Conservation (phyloP, 2,329 filamentous ascomycete species). For the Clonostachys solani region DNA sequence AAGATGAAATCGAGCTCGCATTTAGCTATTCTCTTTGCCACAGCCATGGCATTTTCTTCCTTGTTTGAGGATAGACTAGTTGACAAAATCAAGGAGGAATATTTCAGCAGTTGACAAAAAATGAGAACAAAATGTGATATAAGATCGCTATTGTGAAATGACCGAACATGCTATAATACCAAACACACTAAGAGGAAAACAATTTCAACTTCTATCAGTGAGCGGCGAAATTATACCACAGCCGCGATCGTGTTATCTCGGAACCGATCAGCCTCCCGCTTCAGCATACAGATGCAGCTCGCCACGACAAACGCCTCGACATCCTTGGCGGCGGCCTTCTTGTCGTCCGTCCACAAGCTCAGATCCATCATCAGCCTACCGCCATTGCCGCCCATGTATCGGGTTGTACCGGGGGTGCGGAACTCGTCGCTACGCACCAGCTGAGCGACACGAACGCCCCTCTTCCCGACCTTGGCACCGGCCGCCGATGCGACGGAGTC, state of each 20-base stretch:
- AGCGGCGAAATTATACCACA: conserved; percentile 1
- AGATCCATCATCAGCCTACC: conserved; percentile 13
- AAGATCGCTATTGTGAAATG: too few species aligned
- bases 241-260: conserved; percentile 10
- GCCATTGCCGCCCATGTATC: conserved; percentile 12
- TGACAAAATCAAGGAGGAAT: too few species aligned
- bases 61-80: too few species aligned
- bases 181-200: too few species aligned
- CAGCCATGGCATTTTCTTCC: too few species aligned
- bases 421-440: conserved; percentile 11
- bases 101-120: too few species aligned
- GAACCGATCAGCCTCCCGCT: conserved; percentile 13
- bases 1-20: too few species aligned
- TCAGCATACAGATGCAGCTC: conserved; percentile 13
- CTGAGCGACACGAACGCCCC: conserved; percentile 7
- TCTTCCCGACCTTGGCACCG: conserved; percentile 3
- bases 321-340: conserved; percentile 1
- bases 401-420: conserved; percentile 8
- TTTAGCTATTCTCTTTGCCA: too few species aligned
- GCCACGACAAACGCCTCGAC: conserved; percentile 13
- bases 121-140: too few species aligned
- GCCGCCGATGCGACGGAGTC: neutral
- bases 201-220: too few species aligned
- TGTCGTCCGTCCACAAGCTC: conserved; percentile 7
- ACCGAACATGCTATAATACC: too few species aligned